Evolutionary conservation across 495 filamentous ascomycete species (phyloP), one percentile per base, ranked within the genome.

Genomic region (Xylaria scruposa): DNA sequence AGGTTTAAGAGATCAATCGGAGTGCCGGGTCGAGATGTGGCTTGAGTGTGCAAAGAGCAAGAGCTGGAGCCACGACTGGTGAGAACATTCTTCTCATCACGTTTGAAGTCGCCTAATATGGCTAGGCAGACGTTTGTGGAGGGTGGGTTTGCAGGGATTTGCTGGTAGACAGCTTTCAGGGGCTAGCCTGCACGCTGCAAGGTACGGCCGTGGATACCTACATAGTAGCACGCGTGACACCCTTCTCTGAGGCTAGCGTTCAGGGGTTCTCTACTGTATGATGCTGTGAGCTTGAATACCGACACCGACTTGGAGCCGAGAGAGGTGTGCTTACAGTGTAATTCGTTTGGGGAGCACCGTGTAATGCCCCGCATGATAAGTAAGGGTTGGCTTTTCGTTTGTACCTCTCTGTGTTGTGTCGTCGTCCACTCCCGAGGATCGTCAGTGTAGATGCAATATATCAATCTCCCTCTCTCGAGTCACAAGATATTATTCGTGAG

Each of bases 51-150:
- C 17, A 10, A 17, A 19, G 44, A 31, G 12, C 24, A 9, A 19
- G 24, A 49, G 15, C 62, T 21, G 49, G 24, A 36, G 24, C 24
- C 44, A 65, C 44, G 44, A 47, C 26, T 47, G 44, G 24, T 44
- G 62, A 49, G 21, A 65, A 26, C 29, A 4, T 12, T 31, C 15
- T 59, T 29, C 21, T 54, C 49, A 1, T 24, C 31, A 21, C 31
- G 67, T 61, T 62, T 70, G 67, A 49, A 40, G 67, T 70, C 67
- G 54, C 68, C 33, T 17, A 63, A 63, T 51, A 9, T 13, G 36
- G 68, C 47, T 70, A 70, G 68, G 61, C 7, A 47, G 44, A 70
- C 68, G 68, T 70, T 70, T 47, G 58, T 70, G 56, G 58, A 62
- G 56, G 58, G 56, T 17, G 68, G 56, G 33, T 12, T 62, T 63